Base-by-base conservation (phyloP, 768 basidiomycete species). In the Termitomyces sp. region DNA sequence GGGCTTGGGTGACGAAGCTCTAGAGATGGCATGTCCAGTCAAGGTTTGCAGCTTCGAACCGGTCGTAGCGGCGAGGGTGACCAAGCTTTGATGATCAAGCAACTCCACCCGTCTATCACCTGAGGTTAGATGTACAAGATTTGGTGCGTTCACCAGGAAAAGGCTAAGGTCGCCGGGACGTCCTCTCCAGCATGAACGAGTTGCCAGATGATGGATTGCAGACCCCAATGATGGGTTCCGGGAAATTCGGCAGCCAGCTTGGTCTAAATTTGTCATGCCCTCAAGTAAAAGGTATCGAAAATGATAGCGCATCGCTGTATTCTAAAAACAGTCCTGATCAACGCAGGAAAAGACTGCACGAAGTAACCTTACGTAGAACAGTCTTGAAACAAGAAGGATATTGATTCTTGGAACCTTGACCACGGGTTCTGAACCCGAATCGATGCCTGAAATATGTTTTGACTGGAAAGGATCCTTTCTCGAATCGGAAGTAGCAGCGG, bases 1-100 rank as follows among this genome's bases (percentile, higher is more conserved):
- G 1, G 30, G 4, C 44, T 32, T 53, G 8, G 46, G 44, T 12
- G 43, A 18, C 5, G 44, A 8, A 32, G 60, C n/a, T 9, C 53
- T 28, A 2, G 38, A 16, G 4, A 61, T 57, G 10, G 28, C n/a
- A 18, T 36, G 14, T 10, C 56, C 51, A 16, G 47, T 52, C 38
- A 61, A 28, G 1, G 56, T 61, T 54, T 61, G 35, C 35, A 57
- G 20, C 23, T 32, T 61, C 8, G 46, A 48, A 28, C 56, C 60
- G 13, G 18, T 32, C 20, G 38, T 40, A 12, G n/a, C 14, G 12
- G 59, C 53, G 5, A 55, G 59, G 2, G n/a, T 36, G 4, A 23
- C 41, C 23, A 56, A 41, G 13, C 43, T 40, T n/a, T 36, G 18
- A 14, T 50, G 56, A 50, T 56, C 38, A 5, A 60, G 33, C 16